A percentile compares a stretch with the other conserved stretches of the same genome.
These are phyloP conservation scores for Trichophyton simii DNA, from an alignment of 2,329 filamentous ascomycete genomes.

Conservation along the genomic window DNA sequence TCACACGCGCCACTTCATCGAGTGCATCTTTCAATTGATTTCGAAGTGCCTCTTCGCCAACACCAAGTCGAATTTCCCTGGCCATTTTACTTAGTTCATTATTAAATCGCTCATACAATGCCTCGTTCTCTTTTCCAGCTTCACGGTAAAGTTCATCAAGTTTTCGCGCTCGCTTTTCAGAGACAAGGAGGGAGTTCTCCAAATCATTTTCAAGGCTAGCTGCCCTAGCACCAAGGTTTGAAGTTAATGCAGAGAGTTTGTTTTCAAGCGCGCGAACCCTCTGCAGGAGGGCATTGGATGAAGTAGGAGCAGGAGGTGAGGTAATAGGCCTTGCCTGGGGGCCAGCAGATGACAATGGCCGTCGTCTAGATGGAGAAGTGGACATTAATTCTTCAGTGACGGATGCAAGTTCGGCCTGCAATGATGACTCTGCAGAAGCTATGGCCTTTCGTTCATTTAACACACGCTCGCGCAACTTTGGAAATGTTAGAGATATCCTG, in stretches of 20 bases:
- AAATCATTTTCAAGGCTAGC: conserved; percentile 56
- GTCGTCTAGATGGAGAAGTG: conserved; percentile 14
- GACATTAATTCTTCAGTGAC: conserved; percentile 68
- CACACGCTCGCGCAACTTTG: conserved; percentile 59
- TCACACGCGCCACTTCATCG: conserved; percentile 64
- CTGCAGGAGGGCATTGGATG: conserved; percentile 23
- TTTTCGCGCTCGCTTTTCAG: conserved; percentile 64
- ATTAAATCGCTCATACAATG: conserved; percentile 85
- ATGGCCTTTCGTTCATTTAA: conserved; percentile 68
- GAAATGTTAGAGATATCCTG: conserved; percentile 11
- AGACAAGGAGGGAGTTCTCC: conserved; percentile 56
- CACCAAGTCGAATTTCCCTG: conserved; percentile 59
- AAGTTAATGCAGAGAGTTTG: conserved; percentile 47
- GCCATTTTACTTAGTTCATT: conserved; percentile 76
- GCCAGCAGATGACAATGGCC: conserved; percentile 26
- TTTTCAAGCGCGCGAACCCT: conserved; percentile 56
- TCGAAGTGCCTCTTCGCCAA: conserved; percentile 68
- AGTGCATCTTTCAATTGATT: conserved; percentile 56
- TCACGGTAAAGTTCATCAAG: conserved; percentile 85
- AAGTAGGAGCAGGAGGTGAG: conserved; percentile 14
- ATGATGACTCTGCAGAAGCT: conserved; percentile 52
- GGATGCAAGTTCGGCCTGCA: conserved; percentile 64
- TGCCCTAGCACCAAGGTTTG: conserved; percentile 50
- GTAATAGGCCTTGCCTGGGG: conserved; percentile 19
- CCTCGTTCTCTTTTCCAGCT: conserved; percentile 78